Base-by-base conservation (phyloP, 257 asterid species). In the Solanum boliviense region DNA sequence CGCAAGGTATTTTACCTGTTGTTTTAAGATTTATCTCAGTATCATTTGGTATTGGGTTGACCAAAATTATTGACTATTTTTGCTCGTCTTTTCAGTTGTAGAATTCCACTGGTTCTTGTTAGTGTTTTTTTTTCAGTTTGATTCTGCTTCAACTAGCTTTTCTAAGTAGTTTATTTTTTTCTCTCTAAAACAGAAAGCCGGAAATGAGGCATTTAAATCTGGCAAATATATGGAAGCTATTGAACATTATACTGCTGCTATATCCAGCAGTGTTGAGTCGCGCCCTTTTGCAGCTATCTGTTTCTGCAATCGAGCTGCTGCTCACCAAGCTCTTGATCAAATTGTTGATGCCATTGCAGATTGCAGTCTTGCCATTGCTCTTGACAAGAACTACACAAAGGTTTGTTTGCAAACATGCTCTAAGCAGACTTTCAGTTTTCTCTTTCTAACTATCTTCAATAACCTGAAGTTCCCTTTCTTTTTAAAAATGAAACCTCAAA, bases 301-400 rank as follows among this genome's bases (percentile, higher is more conserved):
- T 93, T 96, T 95, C 93, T 93, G 99, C 92, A 97, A 96, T 87
- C 98, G 99, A 87, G 99, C 99, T 34, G 99, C 99, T 90, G 98
- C 99, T 68, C 90, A 95, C 91, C 99, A 95, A 91, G 93, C 99
- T 60, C 86, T 94, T 67, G 93, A 93, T 90, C 98, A 95, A 90
- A 91, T 94, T 89, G 87, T 90, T 75, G 99, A 97, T 92, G 98
- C 98, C 91, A 94, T 97, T 89, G 94, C 98, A 73, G 99, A 97
- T 91, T 97, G 99, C 88, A 96, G 96, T 89, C 90, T 96, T 48
- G 98, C 99, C 90, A 92, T 97, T 27, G 98, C 99, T 84, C 96
- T 97, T 60, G 98, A 95, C 85, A 94, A 89, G 89, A 92, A 94
- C 84, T 96, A 97, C 89, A 35, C 85, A 72, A 97, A 97, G 98